Evolutionary conservation across 208 protist genomes (phyloP).

Genomic region (Leishmania mexicana): DNA sequence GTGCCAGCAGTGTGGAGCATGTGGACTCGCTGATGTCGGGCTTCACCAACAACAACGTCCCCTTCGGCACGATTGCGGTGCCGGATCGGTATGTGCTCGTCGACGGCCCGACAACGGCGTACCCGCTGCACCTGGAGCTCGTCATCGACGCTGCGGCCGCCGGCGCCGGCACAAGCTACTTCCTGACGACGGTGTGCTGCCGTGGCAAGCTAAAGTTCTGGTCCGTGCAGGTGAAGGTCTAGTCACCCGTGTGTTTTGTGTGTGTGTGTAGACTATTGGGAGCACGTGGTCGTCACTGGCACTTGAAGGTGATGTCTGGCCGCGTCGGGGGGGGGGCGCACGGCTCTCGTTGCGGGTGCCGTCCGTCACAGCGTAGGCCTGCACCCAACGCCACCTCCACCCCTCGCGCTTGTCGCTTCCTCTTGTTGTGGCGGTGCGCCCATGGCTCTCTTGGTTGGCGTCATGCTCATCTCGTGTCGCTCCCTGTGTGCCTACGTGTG

Average conservation of each 20-base stretch:
- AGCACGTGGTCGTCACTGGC: neutral
- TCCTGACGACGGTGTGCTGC: conserved; percentile 71
- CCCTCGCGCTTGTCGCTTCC: neutral
- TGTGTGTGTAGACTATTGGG: neutral
- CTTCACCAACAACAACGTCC: neutral
- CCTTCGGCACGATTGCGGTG: neutral
- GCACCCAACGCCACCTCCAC: no score
- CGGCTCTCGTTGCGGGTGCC: no score
- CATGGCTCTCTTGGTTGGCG: neutral
- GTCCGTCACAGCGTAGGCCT: no score
- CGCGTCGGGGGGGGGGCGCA: no score
- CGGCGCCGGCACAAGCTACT: conserved; percentile 74
- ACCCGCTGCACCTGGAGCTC: conserved; percentile 58
- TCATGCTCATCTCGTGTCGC: neutral
- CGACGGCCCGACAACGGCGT: conserved; percentile 43
- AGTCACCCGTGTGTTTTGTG: conserved; percentile 10
- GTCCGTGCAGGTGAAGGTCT: conserved; percentile 42
- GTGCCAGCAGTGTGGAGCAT: neutral
- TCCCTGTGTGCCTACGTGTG: conserved; percentile 6
- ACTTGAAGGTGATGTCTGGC: neutral
- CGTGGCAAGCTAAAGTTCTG: conserved; percentile 79
- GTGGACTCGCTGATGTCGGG: neutral
- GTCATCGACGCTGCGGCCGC: conserved; percentile 43
- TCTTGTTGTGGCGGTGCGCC: no score
- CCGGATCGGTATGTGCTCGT: conserved; percentile 38